Conservation (phyloP, 2,329 filamentous ascomycete genomes). For the Pyrenophora teres region DNA sequence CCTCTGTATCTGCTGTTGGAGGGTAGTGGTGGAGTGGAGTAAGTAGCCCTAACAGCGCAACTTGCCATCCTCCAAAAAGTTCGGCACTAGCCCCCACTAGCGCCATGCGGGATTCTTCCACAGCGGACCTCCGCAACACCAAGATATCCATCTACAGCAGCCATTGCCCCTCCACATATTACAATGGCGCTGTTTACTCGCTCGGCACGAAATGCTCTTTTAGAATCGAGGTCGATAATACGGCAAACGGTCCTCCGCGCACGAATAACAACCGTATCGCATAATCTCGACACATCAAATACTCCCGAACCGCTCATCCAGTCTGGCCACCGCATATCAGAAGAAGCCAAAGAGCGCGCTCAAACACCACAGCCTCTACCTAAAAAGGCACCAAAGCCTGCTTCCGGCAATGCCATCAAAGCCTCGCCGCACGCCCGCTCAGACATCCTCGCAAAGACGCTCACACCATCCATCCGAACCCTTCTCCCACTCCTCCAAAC, state of each 20-base stretch:
- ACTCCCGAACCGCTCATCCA: slow-evolving; percentile 53
- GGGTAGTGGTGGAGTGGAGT: slow-evolving; percentile 14
- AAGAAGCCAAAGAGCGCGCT: slow-evolving; percentile 30
- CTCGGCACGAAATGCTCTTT: slow-evolving; percentile 65
- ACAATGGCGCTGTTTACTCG: slow-evolving; percentile 52
- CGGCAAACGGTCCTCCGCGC: slow-evolving; percentile 59
- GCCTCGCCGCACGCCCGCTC: slow-evolving; percentile 26
- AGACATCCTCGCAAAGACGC: slow-evolving; percentile 38
- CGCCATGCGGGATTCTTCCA: slow-evolving; percentile 21
- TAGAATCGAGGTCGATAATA: slow-evolving; percentile 62
- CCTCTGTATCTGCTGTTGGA: slow-evolving; percentile 9
- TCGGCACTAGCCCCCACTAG: slow-evolving; percentile 23
- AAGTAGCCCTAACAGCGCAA: slow-evolving; percentile 18
- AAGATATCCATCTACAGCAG: slow-evolving; percentile 10
- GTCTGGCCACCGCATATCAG: slow-evolving; percentile 49
- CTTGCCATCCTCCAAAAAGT: slow-evolving; percentile 29
- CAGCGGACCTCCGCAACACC: slow-evolving; percentile 24
- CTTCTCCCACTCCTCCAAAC: slow-evolving; percentile 73
- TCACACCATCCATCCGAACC: slow-evolving; percentile 62
- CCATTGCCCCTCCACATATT: slow-evolving; percentile 20
- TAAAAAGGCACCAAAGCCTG: slow-evolving; percentile 18
- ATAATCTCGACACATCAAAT: slow-evolving; percentile 45
- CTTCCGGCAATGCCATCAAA: slow-evolving; percentile 9
- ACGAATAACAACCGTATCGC: slow-evolving; percentile 50
- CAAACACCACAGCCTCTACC: slow-evolving; percentile 22